Base-by-base conservation (phyloP, 257 asterid genomes). In the Fraxinus cuspidata region DNA sequence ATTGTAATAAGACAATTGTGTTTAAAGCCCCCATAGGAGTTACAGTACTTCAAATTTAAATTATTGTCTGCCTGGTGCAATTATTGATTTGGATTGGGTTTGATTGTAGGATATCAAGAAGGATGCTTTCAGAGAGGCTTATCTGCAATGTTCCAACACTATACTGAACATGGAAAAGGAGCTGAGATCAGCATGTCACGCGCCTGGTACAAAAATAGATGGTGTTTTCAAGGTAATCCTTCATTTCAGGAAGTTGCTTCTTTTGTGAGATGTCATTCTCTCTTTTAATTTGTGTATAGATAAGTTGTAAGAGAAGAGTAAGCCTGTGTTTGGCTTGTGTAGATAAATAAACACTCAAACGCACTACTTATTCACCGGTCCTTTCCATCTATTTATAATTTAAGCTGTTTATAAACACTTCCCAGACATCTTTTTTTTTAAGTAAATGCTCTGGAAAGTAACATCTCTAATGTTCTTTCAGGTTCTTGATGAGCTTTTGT, bases 81-180 rank as follows among this genome's bases (percentile, higher is more conserved):
- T 76, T 71, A 77, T 72, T 86, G 77, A 84, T 81, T 79, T 84
- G 23, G 56, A 40, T 25, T 53, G 58, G 70, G 60, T 81, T 40
- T 71, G 84, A 73, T 80, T 86, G 90, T 89, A 96, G 99, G 98
- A 91, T 84, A 85, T 87, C 7, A 96, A 86, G 86, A 94, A 86
- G 87, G 97, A 96, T 83, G 92, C 97, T 76, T 96, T 87, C 82
- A 86, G 97, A 87, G 98, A 96, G 83, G 98, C 99, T 64, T 90
- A 86, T 88, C 81, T 89, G 77, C 89, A 84, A 60, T 92, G 97
- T 82, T 84, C 96, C 51, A 91, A 83, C 73, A 82, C 92, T 78
- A 85, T 94, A 74, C 94, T 92, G 81, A 92, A 84, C 82, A 96
- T 96, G 99, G 97, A 90, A 71, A 91, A 79, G 88, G 97, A 92